Evolutionary conservation across 202 grass and related monocot species (phyloP), one percentile per base, ranked within the genome.

Genomic region (Elaeis oleifera): DNA sequence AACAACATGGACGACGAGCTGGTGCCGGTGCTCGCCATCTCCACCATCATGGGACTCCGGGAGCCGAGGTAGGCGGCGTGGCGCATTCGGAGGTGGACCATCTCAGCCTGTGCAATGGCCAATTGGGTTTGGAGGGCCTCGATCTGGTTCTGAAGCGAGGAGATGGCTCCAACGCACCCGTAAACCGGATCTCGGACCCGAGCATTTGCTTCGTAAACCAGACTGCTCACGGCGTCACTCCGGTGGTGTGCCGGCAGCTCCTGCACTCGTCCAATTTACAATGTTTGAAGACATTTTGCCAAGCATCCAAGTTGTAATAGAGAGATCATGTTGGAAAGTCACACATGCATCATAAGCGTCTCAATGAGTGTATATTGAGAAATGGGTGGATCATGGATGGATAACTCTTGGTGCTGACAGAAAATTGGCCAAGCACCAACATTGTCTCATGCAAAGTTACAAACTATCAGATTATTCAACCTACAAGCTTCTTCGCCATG

Each of bases 191-290:
- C 92, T 60, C 92, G 51, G 19, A 97, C 71, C 1, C 88, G 87
- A 18, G 92, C 92, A 72, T 97, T 91, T 1, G 92, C 92, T 76
- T 97, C 92, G 71, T 97, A 97, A 56, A 97, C 88, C 71, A 97
- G 72, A 61, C 92, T 97, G 79, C 88, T 91, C 74, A 91, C 92
- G 18, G 92, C 81, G 56, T 97, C 92, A 11, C 84, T 82, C n/a
- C 92, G 79, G 81, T 97, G 92, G 66, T 86, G 77, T 25, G 32
- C 71, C 11, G 80, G 84, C 32, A 91, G 80, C 53, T 97, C 92
- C 92, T 97, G 82, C 71, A 5, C 18, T 6, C 18, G 29, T 18
- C 11, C 53, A 44, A 13, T 49, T 51, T 20, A 14, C 39, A 0
- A 22, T 25, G 18, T 2, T 23, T 29, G 6, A 56, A 11, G 16